A percentile compares a stretch with the other conserved stretches of the same genome.
phyloP scores from a whole-genome alignment of 129 eudicot species.

The Flaveria ramosissima region DNA sequence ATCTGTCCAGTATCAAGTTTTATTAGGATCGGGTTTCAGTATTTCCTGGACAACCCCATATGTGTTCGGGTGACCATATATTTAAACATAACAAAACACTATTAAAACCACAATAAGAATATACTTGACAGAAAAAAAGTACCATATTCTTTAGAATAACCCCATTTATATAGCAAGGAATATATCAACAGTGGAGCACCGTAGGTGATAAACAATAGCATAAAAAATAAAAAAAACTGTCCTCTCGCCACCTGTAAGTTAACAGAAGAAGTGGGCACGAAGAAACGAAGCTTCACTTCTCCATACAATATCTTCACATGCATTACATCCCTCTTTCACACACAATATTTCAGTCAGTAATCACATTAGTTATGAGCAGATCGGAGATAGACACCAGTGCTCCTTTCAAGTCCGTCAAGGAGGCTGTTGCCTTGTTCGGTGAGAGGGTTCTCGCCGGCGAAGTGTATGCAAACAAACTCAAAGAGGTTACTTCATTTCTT shows the following conservation, averaged over 20 bases:
- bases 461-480: constrained; percentile 60
- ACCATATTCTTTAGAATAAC: too few species aligned
- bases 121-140: too few species aligned
- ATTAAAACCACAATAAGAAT: too few species aligned
- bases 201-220: too few species aligned
- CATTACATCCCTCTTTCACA: not conserved
- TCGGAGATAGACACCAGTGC: constrained; percentile 84
- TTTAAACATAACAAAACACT: too few species aligned
- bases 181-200: too few species aligned
- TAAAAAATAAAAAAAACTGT: not conserved
- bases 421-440: constrained; percentile 77
- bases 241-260: constrained; percentile 19
- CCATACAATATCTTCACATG: constrained; percentile 7
- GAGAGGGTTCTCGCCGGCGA: constrained; percentile 73
- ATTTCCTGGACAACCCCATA: too few species aligned
- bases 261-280: constrained; percentile 78
- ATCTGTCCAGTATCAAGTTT: too few species aligned
- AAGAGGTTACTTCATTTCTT: constrained; percentile 43
- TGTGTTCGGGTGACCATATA: too few species aligned
- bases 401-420: constrained; percentile 84
- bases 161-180: too few species aligned
- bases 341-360: constrained; percentile 18
- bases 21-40: too few species aligned
- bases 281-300: constrained; percentile 72
- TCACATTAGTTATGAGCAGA: constrained; percentile 25